A percentile compares a stretch with the other conserved stretches of the same genome.
Evolutionary conservation across 352 stramenopile genomes (phyloP).

Genomic region (Phytophthora pisi): DNA sequence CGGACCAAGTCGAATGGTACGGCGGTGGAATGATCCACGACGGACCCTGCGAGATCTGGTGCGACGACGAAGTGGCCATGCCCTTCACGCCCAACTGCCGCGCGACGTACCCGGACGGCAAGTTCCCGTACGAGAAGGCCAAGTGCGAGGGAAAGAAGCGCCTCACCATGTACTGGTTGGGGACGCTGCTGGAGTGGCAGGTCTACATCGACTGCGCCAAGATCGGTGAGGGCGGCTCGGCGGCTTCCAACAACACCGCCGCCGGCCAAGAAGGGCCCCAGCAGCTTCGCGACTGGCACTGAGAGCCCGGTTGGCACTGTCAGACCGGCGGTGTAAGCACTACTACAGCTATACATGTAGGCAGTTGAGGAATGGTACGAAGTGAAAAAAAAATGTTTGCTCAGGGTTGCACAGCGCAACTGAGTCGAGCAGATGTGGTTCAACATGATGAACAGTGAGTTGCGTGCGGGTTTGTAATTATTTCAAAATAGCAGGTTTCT

Average conservation of each 20-base stretch:
- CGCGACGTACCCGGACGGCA: slow-evolving; percentile 27
- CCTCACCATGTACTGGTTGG: slow-evolving; percentile 47
- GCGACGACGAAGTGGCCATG: slow-evolving; percentile 47
- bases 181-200: slow-evolving; percentile 32
- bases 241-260: slow-evolving; percentile 3
- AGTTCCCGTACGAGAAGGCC: slow-evolving; percentile 40
- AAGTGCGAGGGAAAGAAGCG: slow-evolving; percentile 38
- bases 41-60: slow-evolving; percentile 54
- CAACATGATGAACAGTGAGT: too few relatives aligned
- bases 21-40: slow-evolving; percentile 42
- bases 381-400: too few relatives aligned
- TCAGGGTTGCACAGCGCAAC: too few relatives aligned
- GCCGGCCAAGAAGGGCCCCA: not conserved
- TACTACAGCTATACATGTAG: not conserved
- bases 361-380: too few relatives aligned
- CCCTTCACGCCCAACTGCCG: slow-evolving; percentile 46
- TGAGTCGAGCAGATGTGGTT: too few relatives aligned
- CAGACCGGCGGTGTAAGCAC: not conserved
- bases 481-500: too few relatives aligned
- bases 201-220: slow-evolving; percentile 31
- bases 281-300: not conserved
- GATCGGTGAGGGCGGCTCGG: slow-evolving; percentile 20
- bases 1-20: slow-evolving; percentile 40
- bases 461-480: too few relatives aligned
- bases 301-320: not conserved